Evolutionary conservation across 352 stramenopile genomes (phyloP), one percentile per base, ranked within the genome.

Genomic region (Globisporangium polare): DNA sequence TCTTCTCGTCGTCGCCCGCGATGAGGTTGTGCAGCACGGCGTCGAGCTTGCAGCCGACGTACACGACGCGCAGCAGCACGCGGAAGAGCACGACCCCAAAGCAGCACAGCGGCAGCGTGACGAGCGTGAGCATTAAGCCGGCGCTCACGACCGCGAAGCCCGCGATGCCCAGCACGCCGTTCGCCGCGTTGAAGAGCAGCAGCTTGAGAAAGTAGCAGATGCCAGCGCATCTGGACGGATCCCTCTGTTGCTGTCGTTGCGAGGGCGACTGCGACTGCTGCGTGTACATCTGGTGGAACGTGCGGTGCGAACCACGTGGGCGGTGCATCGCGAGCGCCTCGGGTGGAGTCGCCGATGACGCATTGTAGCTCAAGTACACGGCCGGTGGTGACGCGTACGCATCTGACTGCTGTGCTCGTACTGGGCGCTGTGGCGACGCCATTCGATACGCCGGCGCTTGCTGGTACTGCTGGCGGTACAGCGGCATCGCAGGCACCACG

Each of bases 21-120:
- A 88, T 46, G 0, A 73, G 56, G 62, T 89, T 91, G 71, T 88
- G 78, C 37, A 89, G 60, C 18, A 71, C 58, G 0, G 63, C 76
- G 43, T 89, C 81, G 0, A 67, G 53, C 51, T 65, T 69, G 47
- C 70, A 76, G 42, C 81, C 55, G 45, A 71, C 74, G 51, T 76
- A 84, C 22, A 76, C 69, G 0, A 66, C 20, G 10, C 62, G 70
- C 31, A 90, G 45, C 26, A 88, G 51, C n/a, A 60, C 31, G 17
- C 75, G 67, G 46, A 84, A 81, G 42, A 89, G 63, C 10, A 81
- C 57, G 46, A 88, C 49, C 27, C 77, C 76, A n/a, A 75, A 75
- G 52, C 77, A 75, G 29, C 78, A 88, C 13, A 88, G 53, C n/a
- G 79, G 78, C 24, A 91, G 69, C 47, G 71, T 64, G 46, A 72